Base-by-base conservation (phyloP, 495 filamentous ascomycete genomes). In the Trichoderma reesei region DNA sequence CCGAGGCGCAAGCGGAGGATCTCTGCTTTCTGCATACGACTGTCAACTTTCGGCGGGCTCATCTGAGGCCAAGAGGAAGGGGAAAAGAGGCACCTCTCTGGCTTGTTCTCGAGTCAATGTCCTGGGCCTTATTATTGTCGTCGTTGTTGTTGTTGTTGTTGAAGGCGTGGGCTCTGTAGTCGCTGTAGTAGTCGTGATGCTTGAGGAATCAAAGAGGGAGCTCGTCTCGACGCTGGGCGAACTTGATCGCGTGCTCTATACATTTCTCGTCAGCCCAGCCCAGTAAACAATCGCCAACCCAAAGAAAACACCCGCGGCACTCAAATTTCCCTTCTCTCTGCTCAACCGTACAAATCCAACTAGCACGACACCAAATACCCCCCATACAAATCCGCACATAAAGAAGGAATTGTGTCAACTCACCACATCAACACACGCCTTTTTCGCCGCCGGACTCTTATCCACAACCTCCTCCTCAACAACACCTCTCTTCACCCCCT, bases 1-100 rank as follows among this genome's bases (percentile, higher is more conserved):
- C 77, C 70, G 26, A 84, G 73, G 33, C 81, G 76, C 3, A 82
- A 68, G n/a, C 78, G 78, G 54, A 84, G 67, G 64, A 71, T 78
- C 67, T 79, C 75, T 54, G 77, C 79, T 75, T 78, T 80, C 80
- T 82, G 62, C 46, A 59, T 9, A 26, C 26, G 16, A 8, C 0
- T 13, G 44, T 6, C 10, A 56, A 33, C 6, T 0, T 26, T 20
- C 31, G 5, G 3, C 37, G 26, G 26, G 26, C 26, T 26, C 26
- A 26, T 26, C 3, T 33, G 26, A 33, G 8, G 42, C 41, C 13
- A 11, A 36, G 16, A 34, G 41, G 13, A 33, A 36, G 6, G 31
- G 37, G 44, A 62, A 68, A 68, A 51, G 71, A 26, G 26, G 26
- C 26, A 80, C 78, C 70, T 72, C 71, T 64, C 77, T 70, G 14